Conservation (phyloP, 495 filamentous ascomycete genomes). For the Penicillium pancosmium region DNA sequence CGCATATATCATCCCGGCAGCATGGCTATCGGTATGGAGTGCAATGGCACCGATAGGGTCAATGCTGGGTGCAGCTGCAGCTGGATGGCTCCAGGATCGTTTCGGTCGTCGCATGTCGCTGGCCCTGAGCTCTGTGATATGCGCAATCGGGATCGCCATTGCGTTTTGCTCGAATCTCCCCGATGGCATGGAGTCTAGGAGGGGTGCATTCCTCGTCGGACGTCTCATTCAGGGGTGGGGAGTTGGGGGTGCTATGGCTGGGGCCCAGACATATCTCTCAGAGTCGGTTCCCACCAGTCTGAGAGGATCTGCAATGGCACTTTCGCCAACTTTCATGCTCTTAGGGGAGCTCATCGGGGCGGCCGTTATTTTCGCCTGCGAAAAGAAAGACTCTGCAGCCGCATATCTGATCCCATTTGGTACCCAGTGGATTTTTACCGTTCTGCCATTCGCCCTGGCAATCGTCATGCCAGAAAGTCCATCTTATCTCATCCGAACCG, state of each 20-base stretch:
- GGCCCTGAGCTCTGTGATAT: conserved; percentile 35
- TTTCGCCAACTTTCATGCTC: conserved; percentile 46
- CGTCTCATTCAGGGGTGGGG: conserved; percentile 41
- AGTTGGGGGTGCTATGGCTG: conserved; percentile 43
- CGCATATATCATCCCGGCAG: conserved; percentile 45
- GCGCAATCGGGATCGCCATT: conserved; percentile 40
- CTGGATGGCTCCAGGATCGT: conserved; percentile 44
- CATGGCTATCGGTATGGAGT: conserved; percentile 51
- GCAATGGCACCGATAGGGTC: conserved; percentile 40
- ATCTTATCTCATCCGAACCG: conserved; percentile 19
- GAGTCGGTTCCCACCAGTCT: conserved; percentile 43
- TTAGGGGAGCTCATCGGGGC: conserved; percentile 48
- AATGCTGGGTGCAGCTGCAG: conserved; percentile 39
- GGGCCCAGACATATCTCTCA: conserved; percentile 49
- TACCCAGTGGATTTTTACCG: conserved; percentile 29
- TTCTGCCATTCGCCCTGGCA: conserved; percentile 22
- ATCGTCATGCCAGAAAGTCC: conserved; percentile 23
- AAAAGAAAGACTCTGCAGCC: conserved; percentile 10
- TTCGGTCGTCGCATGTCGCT: conserved; percentile 42
- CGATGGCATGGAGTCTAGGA: conserved; percentile 24
- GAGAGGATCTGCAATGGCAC: conserved; percentile 42
- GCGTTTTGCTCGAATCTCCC: conserved; percentile 34
- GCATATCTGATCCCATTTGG: conserved; percentile 27
- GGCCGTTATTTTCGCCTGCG: conserved; percentile 35
- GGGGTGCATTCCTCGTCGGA: conserved; percentile 32